Evolutionary conservation across 2,329 filamentous ascomycete species (phyloP), one percentile per base, ranked within the genome.

Genomic region (Thermothelomyces thermophilus): DNA sequence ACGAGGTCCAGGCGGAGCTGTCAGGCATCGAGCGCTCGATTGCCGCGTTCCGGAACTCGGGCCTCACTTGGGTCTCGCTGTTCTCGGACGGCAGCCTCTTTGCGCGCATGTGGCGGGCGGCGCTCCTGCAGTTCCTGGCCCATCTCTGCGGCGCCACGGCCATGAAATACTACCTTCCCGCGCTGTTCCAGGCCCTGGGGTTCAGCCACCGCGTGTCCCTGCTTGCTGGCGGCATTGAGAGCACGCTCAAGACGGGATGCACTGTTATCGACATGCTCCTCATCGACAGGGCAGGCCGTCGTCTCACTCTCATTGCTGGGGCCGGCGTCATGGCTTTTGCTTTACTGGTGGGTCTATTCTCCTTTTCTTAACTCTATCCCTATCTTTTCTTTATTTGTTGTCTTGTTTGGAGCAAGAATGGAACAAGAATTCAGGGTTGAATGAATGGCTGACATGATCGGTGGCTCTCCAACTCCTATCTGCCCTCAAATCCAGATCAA

Each of bases 121-220:
- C 75, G 0, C 63, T 80, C 1, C 66, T 81, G 5, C 77, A 80
- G 60, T 80, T 81, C 62, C 76, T 81, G 73, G 74, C 75, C 0
- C 76, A 79, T 56, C 76, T 80, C 73, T 79, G 75, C 55, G 77
- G 78, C 17, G 76, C 76, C 13, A 76, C 76, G 0, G 76, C 76
- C 2, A 80, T 81, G 68, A 80, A 81, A 57, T 80, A 81, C 56
- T 80, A 80, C 56, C 68, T 81, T 0, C 77, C 77, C 0, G 72
- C 70, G 0, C 72, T 80, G 8, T 74, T 81, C 51, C 62, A 68
- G 45, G 70, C 70, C 3, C 64, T 81, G 1, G 77, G 79, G 0
- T 62, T 80, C 1, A 64, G 66, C 33, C 70, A 70, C 5, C 68
- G 73, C 8, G 50, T 74, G 14, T 71, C 75, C 1, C 63, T 82